Evolutionary conservation across 2,329 filamentous ascomycete species (phyloP), one percentile per base, ranked within the genome.

Genomic region (Volutella citrinella): DNA sequence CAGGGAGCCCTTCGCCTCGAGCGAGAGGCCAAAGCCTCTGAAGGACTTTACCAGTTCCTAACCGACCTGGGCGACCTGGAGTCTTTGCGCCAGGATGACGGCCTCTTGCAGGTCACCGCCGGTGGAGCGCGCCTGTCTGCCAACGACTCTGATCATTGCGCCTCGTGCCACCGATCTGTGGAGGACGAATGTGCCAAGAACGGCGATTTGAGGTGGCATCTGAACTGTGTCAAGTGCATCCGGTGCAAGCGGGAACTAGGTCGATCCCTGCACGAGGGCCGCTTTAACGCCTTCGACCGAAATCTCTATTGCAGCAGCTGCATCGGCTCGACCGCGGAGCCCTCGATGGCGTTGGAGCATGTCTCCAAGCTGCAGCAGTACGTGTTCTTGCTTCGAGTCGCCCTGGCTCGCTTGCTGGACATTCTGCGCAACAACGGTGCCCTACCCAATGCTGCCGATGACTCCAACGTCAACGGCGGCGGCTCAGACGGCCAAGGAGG

Each of bases 311-410:
- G 93, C 65, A 72, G 61, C 34, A 72, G 68, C 29, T 95, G 88
- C 56, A 74, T 74, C 25, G 64, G 68, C 23, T 72, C 73, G 48
- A 69, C 70, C 31, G 69, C 74, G 8, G 80, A 82, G 10, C 59
- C 60, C 10, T 57, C 61, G 12, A 54, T 65, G n/a, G 53, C 66
- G 1, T 87, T 96, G 53, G 75, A 82, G 41, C 78, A 80, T 42
- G 78, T 96, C 22, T 87, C 87, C 13, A 89, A 94, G 59, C 70
- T 98, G 34, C 84, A 93, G 56, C 91, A 98, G 66, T 98, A 95
- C 57, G 82, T 96, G 6, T 96, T 96, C 61, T 70, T 98, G 14
- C 73, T 98, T 24, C 81, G 87, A 52, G 93, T 98, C 15, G 93
- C 93, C 13, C 76, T 98, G 47, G 93, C 93, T 16, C 76, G 93